Evolutionary conservation across 768 basidiomycete species (phyloP), one percentile per base, ranked within the genome.

Genomic region (Trametes maxima): DNA sequence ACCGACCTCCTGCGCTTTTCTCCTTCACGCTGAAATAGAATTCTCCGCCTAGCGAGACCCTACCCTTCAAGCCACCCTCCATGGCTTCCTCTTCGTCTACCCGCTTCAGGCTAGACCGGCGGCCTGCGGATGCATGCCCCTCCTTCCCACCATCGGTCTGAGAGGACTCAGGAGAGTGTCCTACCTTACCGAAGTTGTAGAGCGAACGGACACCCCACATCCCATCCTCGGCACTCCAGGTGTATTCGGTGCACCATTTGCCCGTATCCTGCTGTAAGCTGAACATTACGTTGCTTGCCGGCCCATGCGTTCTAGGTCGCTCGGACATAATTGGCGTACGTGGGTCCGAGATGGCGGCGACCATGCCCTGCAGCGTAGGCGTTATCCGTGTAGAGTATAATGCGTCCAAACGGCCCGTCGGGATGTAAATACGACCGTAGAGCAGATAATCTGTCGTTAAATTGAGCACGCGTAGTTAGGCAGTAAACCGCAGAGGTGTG

Each of bases 1-100:
- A 33, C 28, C 8, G 8, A 94, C 95, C 87, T 70, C 96, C 96
- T 0, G 92, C 92, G 70, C 94, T 95, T 66, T 86, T 85, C 75
- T 98, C 94, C 71, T 92, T 92, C 10, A 92, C 91, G 62, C 94
- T 96, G 70, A 96, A 85, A 73, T 97, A 98, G 19, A 97, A 74
- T 71, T 98, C 96, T 14, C 92, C 95, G 28, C 96, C 96, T 17
- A 94, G 86, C 0, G 93, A 95, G 48, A 97, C 84, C 24, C 96
- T 83, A 0, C 96, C 96, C 69, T 87, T 91, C 33, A 98, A 78
- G 0, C 96, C 95, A 33, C 93, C 92, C 58, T 94, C 92, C 65
- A 94, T 88, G 25, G 90, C 89, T 48, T 97, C 95, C 75, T 96
- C 95, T 70, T 96, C 95, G 57, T 98, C 96, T 4, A 97, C 86